Base-by-base conservation (phyloP, 441 rosid species). In the Biscutella laevigata region DNA sequence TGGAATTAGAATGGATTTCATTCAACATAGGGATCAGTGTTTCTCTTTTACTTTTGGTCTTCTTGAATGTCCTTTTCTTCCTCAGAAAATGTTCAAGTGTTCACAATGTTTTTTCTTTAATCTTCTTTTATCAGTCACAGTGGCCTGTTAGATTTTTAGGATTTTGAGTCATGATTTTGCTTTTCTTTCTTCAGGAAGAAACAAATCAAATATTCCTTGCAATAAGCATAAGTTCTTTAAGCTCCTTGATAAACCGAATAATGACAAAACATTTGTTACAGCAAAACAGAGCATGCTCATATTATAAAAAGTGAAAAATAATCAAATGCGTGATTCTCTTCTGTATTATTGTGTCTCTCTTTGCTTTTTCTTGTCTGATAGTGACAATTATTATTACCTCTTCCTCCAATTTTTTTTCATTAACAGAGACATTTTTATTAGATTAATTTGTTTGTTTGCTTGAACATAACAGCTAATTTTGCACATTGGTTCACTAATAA, bases 11-110 rank as follows among this genome's bases (percentile, higher is more conserved):
- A 44, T 61, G 63, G n/a, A n/a, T n/a, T n/a, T n/a, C 27, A 20
- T 67, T 27, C 48, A 36, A 42, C 72, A 55, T 61, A 21, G 72
- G 72, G 72, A 67, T 67, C 42, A 54, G 72, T 61, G 72, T 61
- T 33, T 4, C 3, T 57, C n/a, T 57, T 35, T 28, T 34, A 27
- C 64, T 41, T 65, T 42, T 35, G 27, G 70, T 65, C 70, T 65
- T 48, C 48, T 65, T 65, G 64, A 66, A 53, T 53, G 61, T 59
- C 61, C 13, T 26, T 52, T 58, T 57, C 64, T 43, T 50, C 41
- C 33, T 34, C 48, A 42, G 36, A 51, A 29, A 19, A 32, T 64
- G 62, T 32, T 30, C 8, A 55, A 47, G 26, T 15, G 70, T 65
- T 57, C 70, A 50, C 53, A 41, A 25, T 47, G 61, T 4, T 47